Conservation (phyloP, 495 filamentous ascomycete species). For the Aspergillus sparsus region DNA sequence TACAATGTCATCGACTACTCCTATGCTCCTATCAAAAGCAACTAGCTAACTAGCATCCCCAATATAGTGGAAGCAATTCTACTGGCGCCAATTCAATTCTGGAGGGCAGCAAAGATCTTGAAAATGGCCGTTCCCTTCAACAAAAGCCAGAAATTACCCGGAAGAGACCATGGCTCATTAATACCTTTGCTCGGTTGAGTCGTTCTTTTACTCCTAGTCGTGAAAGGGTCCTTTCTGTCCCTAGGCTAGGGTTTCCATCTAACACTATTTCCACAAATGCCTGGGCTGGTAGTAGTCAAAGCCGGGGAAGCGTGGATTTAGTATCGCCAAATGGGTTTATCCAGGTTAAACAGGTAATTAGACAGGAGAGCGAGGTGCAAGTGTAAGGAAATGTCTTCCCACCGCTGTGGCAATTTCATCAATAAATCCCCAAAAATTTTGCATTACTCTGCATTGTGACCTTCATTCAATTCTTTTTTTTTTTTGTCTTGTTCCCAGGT, state of each 20-base stretch:
- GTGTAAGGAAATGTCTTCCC: constrained; percentile 10
- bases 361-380: constrained; percentile 40
- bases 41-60: constrained; percentile 2
- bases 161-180: constrained; percentile 23
- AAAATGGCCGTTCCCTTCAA: constrained; percentile 25
- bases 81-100: not conserved
- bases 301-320: constrained; percentile 29
- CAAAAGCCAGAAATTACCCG: not conserved
- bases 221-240: constrained; percentile 23
- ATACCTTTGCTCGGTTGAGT: constrained; percentile 20
- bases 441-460: too few species aligned
- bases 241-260: constrained; percentile 24
- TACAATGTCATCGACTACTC: too few species aligned
- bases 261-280: constrained; percentile 41
- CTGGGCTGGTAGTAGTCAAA: constrained; percentile 37
- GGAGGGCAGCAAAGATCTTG: constrained; percentile 25
- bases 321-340: constrained; percentile 31
- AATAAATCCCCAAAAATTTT: too few species aligned
- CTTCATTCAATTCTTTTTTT: too few species aligned
- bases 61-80: constrained; percentile 14
- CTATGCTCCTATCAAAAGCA: not conserved
- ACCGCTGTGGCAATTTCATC: not conserved
- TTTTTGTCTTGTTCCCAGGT: too few species aligned
- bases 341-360: constrained; percentile 42
- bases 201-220: constrained; percentile 10